Base-by-base conservation (phyloP, 2,329 filamentous ascomycete species). In the Cladorrhinum sp. region DNA sequence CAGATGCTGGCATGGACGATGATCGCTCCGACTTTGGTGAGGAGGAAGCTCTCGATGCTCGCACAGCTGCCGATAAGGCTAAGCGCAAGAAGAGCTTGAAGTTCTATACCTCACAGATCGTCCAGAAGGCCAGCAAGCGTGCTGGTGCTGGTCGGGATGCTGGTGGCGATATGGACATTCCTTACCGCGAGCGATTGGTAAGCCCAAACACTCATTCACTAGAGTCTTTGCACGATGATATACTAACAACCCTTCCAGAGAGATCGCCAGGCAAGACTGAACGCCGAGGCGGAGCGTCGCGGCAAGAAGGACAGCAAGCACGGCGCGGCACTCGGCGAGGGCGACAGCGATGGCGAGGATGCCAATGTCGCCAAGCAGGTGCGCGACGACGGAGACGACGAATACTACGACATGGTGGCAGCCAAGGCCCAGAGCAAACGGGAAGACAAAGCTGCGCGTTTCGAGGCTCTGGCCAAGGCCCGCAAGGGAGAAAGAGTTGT, bases 101-200 rank as follows among this genome's bases (percentile, higher is more conserved):
- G 64, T 99, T 99, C 81, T 99, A 99, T 82, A 98, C 96, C 2
- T 96, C 93, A 2, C 95, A 99, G 73, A 95, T 99, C 66, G 89
- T 91, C 25, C 93, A 98, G 74, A 98, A 97, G 77, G 87, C 91
- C 59, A 96, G 92, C 78, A 93, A 91, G 73, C 91, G 91, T 58
- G 85, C 87, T 5, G 85, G 81, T 29, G 89, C 88, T 41, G 88
- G 89, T 48, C 85, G 87, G 63, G 87, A 90, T 60, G 85, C 87
- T 1, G 91, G 91, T 66, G 91, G 91, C 67, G 91, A 96, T 71
- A 82, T 84, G 67, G 91, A 96, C 74, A 83, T 96, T 56, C 95
- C 95, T 2, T 88, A 97, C 74, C 86, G 93, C 59, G 95, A 99
- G 76, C 88, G 95, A 57, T 80, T 96, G 48, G 67, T 69, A 67